Evolutionary conservation across 768 basidiomycete genomes (phyloP).

Genomic region (Tricholoma terreum): DNA sequence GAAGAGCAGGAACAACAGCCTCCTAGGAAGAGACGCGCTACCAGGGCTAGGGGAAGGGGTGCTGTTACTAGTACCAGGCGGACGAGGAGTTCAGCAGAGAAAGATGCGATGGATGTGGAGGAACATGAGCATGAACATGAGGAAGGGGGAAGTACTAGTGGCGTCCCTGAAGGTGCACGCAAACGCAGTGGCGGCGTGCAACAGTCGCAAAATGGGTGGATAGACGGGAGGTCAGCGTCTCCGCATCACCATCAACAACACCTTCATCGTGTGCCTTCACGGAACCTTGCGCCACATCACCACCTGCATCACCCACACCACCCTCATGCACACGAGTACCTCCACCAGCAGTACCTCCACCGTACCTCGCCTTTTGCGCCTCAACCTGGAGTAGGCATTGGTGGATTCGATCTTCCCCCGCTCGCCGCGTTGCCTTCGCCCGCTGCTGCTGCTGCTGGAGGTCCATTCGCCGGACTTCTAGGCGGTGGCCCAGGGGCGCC

Average conservation of each 20-base stretch:
- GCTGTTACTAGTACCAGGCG: constrained; percentile 32
- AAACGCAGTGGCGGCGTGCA: constrained; percentile 9
- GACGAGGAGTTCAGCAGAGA: constrained; percentile 24
- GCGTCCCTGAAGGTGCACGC: constrained; percentile 11
- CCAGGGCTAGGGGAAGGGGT: constrained; percentile 31
- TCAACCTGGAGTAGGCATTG: constrained; percentile 13
- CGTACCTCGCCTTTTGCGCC: constrained; percentile 14
- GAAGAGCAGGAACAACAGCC: constrained; percentile 44
- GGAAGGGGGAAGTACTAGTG: constrained; percentile 10
- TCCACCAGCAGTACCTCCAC: constrained; percentile 10
- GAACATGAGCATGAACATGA: constrained; percentile 1
- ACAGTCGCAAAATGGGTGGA: constrained; percentile 13
- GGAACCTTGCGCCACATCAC: constrained; percentile 8
- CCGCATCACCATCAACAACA: constrained; percentile 12
- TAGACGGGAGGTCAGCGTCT: constrained; percentile 8
- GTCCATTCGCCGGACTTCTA: constrained; percentile 1
- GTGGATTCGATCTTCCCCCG: constrained; percentile 63
- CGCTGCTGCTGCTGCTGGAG: constrained; percentile 19
- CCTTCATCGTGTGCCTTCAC: constrained; percentile 13
- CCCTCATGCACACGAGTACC: constrained; percentile 3
- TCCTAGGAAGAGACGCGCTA: constrained; percentile 56
- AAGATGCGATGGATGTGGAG: constrained; percentile 11
- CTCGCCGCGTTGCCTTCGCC: constrained; percentile 35
- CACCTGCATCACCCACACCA: constrained; percentile 1
- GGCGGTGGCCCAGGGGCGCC: constrained; percentile 34